Conservation (phyloP, 2,329 filamentous ascomycete genomes). For the Fusarium incarnatum region DNA sequence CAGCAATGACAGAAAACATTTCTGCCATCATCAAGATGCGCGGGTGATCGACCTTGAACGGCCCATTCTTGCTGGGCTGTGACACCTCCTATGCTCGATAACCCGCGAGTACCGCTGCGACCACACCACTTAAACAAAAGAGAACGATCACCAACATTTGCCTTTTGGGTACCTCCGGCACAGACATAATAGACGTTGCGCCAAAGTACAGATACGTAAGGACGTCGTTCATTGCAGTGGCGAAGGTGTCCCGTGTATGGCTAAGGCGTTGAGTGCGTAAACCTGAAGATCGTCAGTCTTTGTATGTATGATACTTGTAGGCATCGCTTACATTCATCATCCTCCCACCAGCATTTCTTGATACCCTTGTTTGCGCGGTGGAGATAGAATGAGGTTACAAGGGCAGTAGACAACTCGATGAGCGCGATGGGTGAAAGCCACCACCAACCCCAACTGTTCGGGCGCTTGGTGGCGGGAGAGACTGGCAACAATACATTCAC, state of each 20-base stretch:
- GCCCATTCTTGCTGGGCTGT: not conserved
- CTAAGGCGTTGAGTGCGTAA: not conserved
- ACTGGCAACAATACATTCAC: not conserved
- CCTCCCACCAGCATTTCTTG: not conserved
- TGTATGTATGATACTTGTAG: not conserved
- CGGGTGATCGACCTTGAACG: not conserved
- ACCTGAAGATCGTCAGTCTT: not conserved
- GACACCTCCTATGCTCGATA: not conserved
- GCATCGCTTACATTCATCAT: not conserved
- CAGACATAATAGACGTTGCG: not conserved
- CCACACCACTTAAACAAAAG: not conserved
- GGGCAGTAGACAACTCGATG: not conserved
- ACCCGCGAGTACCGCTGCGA: not conserved
- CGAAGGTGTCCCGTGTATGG: not conserved
- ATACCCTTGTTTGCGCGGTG: rapidly evolving
- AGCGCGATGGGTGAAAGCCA: not conserved
- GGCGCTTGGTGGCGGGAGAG: not conserved
- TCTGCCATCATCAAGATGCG: not conserved
- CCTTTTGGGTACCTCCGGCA: not conserved
- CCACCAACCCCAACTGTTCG: not conserved
- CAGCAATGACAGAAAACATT: not conserved
- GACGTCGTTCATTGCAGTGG: not conserved
- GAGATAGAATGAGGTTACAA: not conserved
- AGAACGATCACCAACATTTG: not conserved
- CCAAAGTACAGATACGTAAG: not conserved